These are phyloP conservation scores for Penicillium odoratum DNA, from an alignment of 495 filamentous ascomycete genomes.

Conservation along the genomic window DNA sequence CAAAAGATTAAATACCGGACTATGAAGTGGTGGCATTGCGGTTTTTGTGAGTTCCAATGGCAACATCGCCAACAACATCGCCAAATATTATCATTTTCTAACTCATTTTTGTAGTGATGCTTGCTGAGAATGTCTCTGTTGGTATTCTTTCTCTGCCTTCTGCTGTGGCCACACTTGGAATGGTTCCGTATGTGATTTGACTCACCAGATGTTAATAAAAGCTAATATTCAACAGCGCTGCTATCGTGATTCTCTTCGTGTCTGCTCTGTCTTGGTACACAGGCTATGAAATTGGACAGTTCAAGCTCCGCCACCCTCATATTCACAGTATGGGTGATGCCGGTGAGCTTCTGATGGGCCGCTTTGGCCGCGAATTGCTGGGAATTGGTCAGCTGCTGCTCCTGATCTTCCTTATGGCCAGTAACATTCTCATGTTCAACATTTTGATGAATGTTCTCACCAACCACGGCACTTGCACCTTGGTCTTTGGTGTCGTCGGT, in stretches of 20 bases:
- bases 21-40: slow-evolving; percentile 47
- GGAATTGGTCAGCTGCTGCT: slow-evolving; percentile 62
- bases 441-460: slow-evolving; percentile 68
- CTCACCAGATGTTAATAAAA: background rate
- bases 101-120: slow-evolving; percentile 45
- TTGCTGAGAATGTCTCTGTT: slow-evolving; percentile 67
- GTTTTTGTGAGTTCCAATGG: slow-evolving; percentile 33
- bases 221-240: slow-evolving; percentile 23
- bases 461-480: slow-evolving; percentile 62
- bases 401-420: slow-evolving; percentile 71
- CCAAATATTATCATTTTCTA: slow-evolving; percentile 1
- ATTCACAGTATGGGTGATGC: slow-evolving; percentile 72
- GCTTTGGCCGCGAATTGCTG: slow-evolving; percentile 61
- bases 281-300: slow-evolving; percentile 38
- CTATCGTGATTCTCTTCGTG: slow-evolving; percentile 58
- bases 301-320: slow-evolving; percentile 40
- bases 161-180: slow-evolving; percentile 62
- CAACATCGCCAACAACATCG: background rate
- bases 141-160: slow-evolving; percentile 64
- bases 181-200: slow-evolving; percentile 45
- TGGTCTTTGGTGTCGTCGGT: slow-evolving; percentile 66
- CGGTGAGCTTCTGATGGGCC: slow-evolving; percentile 64
- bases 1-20: slow-evolving; percentile 37
- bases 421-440: slow-evolving; percentile 66
- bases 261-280: slow-evolving; percentile 64